Evolutionary conservation across 768 basidiomycete species (phyloP).

Genomic region (Pisolithus microcarpus): DNA sequence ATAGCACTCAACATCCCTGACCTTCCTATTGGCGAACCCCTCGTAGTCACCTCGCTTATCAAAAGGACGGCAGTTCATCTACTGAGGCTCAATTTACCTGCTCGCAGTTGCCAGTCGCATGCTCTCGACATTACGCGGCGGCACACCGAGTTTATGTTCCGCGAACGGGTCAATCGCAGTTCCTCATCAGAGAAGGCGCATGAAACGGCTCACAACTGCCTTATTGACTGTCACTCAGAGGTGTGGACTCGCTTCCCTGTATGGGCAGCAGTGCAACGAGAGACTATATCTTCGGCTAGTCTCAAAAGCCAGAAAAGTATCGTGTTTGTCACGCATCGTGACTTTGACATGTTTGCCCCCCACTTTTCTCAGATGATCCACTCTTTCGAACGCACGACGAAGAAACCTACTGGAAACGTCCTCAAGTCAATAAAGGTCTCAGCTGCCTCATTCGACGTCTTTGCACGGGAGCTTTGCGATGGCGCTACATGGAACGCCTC

Average conservation of each 20-base stretch:
- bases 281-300: slow-evolving; percentile 32
- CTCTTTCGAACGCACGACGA: slow-evolving; percentile 41
- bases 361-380: slow-evolving; percentile 42
- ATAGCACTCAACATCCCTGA: slow-evolving; percentile 30
- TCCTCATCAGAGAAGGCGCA: slow-evolving; percentile 2
- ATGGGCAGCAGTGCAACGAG: slow-evolving; percentile 41
- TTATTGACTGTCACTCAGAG: slow-evolving; percentile 49
- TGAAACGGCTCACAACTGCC: slow-evolving; percentile 35
- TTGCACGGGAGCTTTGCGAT: slow-evolving; percentile 14
- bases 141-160: slow-evolving; percentile 50
- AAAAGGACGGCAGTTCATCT: slow-evolving; percentile 37
- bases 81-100: slow-evolving; percentile 30
- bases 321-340: slow-evolving; percentile 37
- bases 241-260: slow-evolving; percentile 60
- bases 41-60: slow-evolving; percentile 40
- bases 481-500: slow-evolving; percentile 27
- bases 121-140: slow-evolving; percentile 48
- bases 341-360: slow-evolving; percentile 28
- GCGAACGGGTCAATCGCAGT: slow-evolving; percentile 30
- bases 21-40: slow-evolving; percentile 13
- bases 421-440: slow-evolving; percentile 34
- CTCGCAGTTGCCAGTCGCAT: slow-evolving; percentile 33
- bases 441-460: slow-evolving; percentile 23
- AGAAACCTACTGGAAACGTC: slow-evolving; percentile 44
- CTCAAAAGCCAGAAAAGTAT: slow-evolving; percentile 30